Conservation (phyloP, 2,329 filamentous ascomycete genomes). For the Cadophora luteo-olivacea region DNA sequence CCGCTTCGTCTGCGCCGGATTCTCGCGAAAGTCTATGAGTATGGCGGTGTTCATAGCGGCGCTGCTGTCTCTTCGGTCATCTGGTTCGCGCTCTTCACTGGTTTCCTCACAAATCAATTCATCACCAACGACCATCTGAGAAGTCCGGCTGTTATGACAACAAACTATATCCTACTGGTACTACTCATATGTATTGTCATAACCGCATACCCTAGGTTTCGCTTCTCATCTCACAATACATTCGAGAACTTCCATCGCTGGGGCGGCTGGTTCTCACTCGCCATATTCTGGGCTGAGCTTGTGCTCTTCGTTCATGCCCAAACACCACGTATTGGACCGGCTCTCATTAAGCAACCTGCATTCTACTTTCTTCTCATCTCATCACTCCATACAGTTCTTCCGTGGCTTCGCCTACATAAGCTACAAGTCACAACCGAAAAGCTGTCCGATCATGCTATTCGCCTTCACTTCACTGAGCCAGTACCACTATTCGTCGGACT, state of each 20-base stretch:
- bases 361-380: slow-evolving; percentile 64
- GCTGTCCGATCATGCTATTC: slow-evolving; percentile 63
- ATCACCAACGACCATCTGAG: slow-evolving; percentile 2
- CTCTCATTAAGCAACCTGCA: slow-evolving; percentile 46
- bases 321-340: slow-evolving; percentile 1
- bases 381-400: slow-evolving; percentile 59
- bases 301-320: slow-evolving; percentile 44
- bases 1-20: slow-evolving; percentile 56
- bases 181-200: slow-evolving; percentile 54
- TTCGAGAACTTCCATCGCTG: slow-evolving; percentile 64
- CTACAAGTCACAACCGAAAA: slow-evolving; percentile 57
- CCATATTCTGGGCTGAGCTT: slow-evolving; percentile 57
- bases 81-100: slow-evolving; percentile 53
- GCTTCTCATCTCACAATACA: slow-evolving; percentile 56
- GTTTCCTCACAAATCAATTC: slow-evolving; percentile 33
- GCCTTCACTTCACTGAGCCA: slow-evolving; percentile 59
- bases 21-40: slow-evolving; percentile 57
- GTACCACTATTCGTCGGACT: slow-evolving; percentile 51
- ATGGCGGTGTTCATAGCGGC: slow-evolving; percentile 59
- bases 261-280: slow-evolving; percentile 58
- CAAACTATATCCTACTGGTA: slow-evolving; percentile 45
- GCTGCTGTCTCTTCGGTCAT: slow-evolving; percentile 54
- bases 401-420: slow-evolving; percentile 64
- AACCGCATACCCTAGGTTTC: slow-evolving; percentile 57
- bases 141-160: slow-evolving; percentile 24